A percentile compares a stretch with the other conserved stretches of the same genome.
Conservation (phyloP, 169 alveolate genomes). For the Babesia caballi region DNA sequence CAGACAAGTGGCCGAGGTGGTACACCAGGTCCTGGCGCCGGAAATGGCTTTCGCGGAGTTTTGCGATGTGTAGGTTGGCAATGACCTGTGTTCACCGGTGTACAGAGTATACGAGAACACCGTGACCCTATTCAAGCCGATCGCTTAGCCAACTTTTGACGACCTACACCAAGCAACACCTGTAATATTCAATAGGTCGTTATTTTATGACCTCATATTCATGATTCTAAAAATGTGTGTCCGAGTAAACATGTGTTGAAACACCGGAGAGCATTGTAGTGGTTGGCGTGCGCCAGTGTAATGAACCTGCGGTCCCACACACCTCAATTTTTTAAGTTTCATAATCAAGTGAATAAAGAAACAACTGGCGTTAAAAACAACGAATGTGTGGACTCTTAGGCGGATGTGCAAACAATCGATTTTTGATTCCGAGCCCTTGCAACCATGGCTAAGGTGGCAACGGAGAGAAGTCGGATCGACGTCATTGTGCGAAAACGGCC, state of each 20-base stretch:
- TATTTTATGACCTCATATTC: too few species aligned
- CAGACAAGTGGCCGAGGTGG: constrained; percentile 69
- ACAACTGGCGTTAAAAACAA: background rate
- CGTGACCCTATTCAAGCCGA: constrained; percentile 46
- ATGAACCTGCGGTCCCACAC: background rate
- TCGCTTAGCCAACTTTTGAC: constrained; percentile 13
- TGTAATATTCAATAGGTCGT: too few species aligned
- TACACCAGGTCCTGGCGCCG: constrained; percentile 49
- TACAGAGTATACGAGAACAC: constrained; percentile 56
- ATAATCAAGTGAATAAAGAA: background rate
- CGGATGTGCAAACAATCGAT: background rate
- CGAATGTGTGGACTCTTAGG: background rate
- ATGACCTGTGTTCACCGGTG: background rate
- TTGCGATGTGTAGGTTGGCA: constrained; percentile 38
- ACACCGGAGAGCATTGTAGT: constrained; percentile 1
- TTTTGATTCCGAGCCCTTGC: background rate
- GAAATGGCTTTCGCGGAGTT: constrained; percentile 49
- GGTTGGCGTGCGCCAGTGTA: constrained; percentile 9
- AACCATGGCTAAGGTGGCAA: constrained; percentile 24
- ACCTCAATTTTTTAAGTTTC: background rate
- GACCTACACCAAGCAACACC: too few species aligned
- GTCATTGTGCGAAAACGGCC: constrained; percentile 96
- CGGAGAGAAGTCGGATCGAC: constrained; percentile 69
- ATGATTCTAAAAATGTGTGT: too few species aligned
- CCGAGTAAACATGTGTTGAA: background rate